Evolutionary conservation across 345 rosid genomes (phyloP), one percentile per base, ranked within the genome.

Genomic region (Euclidium syriacum): DNA sequence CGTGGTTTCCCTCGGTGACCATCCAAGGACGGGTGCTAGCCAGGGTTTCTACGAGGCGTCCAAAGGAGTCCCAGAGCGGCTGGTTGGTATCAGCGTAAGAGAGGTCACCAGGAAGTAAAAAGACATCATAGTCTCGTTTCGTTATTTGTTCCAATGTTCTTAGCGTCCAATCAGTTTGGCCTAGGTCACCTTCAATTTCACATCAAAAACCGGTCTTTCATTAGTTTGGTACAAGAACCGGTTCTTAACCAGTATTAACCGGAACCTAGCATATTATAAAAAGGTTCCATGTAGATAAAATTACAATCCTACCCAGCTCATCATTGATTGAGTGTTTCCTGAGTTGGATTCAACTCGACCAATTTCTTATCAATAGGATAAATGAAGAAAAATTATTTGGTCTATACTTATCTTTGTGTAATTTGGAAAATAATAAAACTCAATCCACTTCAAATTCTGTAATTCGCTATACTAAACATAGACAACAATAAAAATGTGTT

Each of bases 1-100:
- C 98, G 58, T 88, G 98, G 81, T 91, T 91, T 38, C 96, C 98
- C 18, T 83, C 80, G 0, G 96, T 86, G 38, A 86, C 90, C 98
- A 91, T 91, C 98, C 98, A 91, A 0, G 98, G 96, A 1, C 95
- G 85, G 17, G 62, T 67, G 77, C 90, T 83, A 6, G 92, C 88
- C 32, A 60, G 59, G 0, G 76, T 80, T 78, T 91, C 87, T 2
- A 91, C 73, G 7, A 91, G 77, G 7, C 96, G 91, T 26, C 95
- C 98, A 32, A 88, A 88, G 14, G 98, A 83, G 71, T 91, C 98
- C 98, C 98, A 91, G 0, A 84, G 80, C 3, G 79, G 85, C 40
- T 91, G 98, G 4, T 76, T 79, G 40, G 52, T 47, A 11, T 91
- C 84, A 0, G 96, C 98, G 42, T 91, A 91, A 9, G 98, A 86